These are phyloP conservation scores for Alloteropsis semialata DNA, from an alignment of 176 grass and related monocot genomes.

Conservation along the genomic window DNA sequence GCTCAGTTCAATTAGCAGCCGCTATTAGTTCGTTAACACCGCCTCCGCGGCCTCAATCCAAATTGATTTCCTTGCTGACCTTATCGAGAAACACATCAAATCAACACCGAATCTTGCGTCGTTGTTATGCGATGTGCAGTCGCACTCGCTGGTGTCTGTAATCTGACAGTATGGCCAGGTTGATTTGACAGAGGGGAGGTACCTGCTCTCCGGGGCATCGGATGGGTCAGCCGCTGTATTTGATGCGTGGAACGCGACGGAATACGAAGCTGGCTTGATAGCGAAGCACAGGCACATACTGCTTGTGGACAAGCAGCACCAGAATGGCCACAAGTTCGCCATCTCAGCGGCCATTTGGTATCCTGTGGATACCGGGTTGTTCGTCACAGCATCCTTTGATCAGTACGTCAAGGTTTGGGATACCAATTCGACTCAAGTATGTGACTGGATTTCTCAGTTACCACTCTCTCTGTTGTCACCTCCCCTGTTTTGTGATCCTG, in stretches of 20 bases:
- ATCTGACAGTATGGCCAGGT: constrained; percentile 69
- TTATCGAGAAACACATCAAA: background rate
- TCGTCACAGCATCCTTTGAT: constrained; percentile 85
- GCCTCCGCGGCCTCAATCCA: background rate
- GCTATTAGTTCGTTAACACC: background rate
- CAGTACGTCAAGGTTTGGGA: constrained; percentile 93
- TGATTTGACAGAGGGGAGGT: constrained; percentile 86
- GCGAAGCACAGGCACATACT: constrained; percentile 75
- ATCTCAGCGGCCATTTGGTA: constrained; percentile 83
- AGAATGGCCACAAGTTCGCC: constrained; percentile 67
- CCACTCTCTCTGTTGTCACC: background rate
- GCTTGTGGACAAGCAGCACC: constrained; percentile 68
- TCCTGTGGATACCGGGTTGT: constrained; percentile 83
- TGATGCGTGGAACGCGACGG: constrained; percentile 54
- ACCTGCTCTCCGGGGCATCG: constrained; percentile 81
- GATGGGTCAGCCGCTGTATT: constrained; percentile 76
- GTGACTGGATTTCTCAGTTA: background rate
- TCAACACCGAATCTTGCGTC: background rate
- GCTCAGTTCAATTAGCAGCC: background rate
- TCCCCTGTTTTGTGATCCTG: background rate
- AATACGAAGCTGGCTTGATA: constrained; percentile 54
- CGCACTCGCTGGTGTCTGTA: constrained; percentile 6
- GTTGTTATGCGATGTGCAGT: background rate
- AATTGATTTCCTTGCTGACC: background rate
- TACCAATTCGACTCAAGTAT: constrained; percentile 82